A percentile compares a stretch with the other conserved stretches of the same genome.
phyloP scores from a whole-genome alignment of 2,329 filamentous ascomycete species.

The Penicillium sp. region DNA sequence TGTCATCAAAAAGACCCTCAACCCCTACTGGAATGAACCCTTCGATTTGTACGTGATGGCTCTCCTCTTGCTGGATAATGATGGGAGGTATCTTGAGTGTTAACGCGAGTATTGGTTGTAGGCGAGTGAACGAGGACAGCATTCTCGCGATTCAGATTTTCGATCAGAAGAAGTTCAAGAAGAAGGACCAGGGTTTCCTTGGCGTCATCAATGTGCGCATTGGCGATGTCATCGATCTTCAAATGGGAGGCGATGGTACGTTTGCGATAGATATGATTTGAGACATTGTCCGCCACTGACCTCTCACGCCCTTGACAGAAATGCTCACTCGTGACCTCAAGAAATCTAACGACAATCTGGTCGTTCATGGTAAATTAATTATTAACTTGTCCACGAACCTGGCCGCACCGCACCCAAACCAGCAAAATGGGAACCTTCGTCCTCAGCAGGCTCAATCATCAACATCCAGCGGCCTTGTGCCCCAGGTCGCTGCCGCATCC shows the following conservation, averaged over 20 bases:
- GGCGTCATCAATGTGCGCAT: constrained; percentile 97
- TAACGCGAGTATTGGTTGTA: constrained; percentile 41
- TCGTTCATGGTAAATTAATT: constrained; percentile 96
- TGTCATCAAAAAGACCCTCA: constrained; percentile 94
- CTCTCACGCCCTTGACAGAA: constrained; percentile 52
- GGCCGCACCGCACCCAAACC: constrained; percentile 62
- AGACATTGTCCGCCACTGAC: constrained; percentile 14
- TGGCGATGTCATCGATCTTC: constrained; percentile 88
- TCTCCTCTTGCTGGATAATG: background rate
- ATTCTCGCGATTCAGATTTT: constrained; percentile 98
- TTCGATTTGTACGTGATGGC: constrained; percentile 81
- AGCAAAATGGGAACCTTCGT: constrained; percentile 41
- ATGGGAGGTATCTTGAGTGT: constrained; percentile 1
- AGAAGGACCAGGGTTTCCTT: constrained; percentile 99
- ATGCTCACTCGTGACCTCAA: constrained; percentile 98
- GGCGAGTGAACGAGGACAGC: constrained; percentile 88
- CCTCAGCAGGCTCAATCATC: constrained; percentile 34
- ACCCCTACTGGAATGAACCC: constrained; percentile 99
- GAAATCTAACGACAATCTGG: constrained; percentile 95
- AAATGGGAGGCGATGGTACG: constrained; percentile 85
- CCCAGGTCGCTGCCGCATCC: constrained; percentile 31
- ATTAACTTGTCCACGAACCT: constrained; percentile 94
- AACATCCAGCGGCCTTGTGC: constrained; percentile 40
- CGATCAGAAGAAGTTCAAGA: constrained; percentile 99
- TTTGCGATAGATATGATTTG: constrained; percentile 17